Conservation (phyloP, 371 early-diverging fungal species). For the Saksenaea vasiformis region DNA sequence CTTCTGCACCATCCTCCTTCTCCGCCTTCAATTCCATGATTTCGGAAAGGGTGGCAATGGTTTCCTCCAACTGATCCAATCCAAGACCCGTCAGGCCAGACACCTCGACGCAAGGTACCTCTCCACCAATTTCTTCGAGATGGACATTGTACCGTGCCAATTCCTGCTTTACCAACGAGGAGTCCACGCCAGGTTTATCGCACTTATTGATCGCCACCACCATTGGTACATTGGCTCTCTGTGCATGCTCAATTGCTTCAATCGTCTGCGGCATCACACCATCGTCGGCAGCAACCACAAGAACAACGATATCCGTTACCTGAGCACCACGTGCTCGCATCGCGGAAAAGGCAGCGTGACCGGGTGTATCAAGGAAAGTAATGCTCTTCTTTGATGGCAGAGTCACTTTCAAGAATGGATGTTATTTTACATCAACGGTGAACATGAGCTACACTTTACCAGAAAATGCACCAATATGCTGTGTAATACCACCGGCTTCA, state of each 20-base stretch:
- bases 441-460: constrained; percentile 37
- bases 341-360: constrained; percentile 94
- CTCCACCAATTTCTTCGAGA: constrained; percentile 94
- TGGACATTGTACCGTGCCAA: constrained; percentile 80
- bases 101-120: constrained; percentile 87
- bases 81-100: constrained; percentile 88
- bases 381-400: constrained; percentile 73
- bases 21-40: constrained; percentile 86
- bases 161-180: constrained; percentile 73
- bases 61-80: constrained; percentile 86
- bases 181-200: constrained; percentile 86
- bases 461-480: constrained; percentile 98
- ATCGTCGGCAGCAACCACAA: constrained; percentile 97
- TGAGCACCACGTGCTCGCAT: constrained; percentile 94
- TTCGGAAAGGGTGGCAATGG: constrained; percentile 84
- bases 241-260: constrained; percentile 93
- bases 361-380: constrained; percentile 96
- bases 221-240: constrained; percentile 87
- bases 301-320: constrained; percentile 91
- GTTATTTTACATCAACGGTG: neutral
- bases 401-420: constrained; percentile 26
- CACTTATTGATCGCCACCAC: constrained; percentile 97
- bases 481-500: constrained; percentile 98
- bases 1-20: constrained; percentile 70
- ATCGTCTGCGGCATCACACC: constrained; percentile 97